Evolutionary conservation across 495 filamentous ascomycete genomes (phyloP).

Genomic region (Chaetomium fimeti): DNA sequence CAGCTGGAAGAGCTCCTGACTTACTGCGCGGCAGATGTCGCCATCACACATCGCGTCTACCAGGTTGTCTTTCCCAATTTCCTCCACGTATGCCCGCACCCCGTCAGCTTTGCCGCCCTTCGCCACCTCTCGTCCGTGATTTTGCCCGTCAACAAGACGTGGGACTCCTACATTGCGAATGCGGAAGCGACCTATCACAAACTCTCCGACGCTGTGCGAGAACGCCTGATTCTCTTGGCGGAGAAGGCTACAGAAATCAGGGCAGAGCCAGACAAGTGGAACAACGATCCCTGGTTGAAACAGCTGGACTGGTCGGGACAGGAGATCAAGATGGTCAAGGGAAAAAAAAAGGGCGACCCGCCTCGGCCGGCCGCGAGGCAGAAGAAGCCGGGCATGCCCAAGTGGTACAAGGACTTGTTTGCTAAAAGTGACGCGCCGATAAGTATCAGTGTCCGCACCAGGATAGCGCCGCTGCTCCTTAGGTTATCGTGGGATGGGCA

Average conservation of each 20-base stretch:
- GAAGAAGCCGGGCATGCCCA: slow-evolving; percentile 90
- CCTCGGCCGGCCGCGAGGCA: slow-evolving; percentile 75
- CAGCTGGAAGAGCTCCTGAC: slow-evolving; percentile 81
- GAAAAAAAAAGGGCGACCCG: slow-evolving; percentile 78
- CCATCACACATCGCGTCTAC: slow-evolving; percentile 88
- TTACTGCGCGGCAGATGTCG: slow-evolving; percentile 95
- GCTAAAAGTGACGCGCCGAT: slow-evolving; percentile 60
- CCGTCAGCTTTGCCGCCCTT: slow-evolving; percentile 92
- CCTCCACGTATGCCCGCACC: slow-evolving; percentile 85
- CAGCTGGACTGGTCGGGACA: slow-evolving; percentile 97
- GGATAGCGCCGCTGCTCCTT: slow-evolving; percentile 83
- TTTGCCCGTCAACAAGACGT: slow-evolving; percentile 81
- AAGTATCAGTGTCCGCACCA: slow-evolving; percentile 78
- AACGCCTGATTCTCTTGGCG: slow-evolving; percentile 68
- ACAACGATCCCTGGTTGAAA: slow-evolving; percentile 79
- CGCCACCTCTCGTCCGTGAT: slow-evolving; percentile 90
- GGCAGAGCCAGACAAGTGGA: slow-evolving; percentile 61
- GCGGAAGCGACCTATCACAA: slow-evolving; percentile 82
- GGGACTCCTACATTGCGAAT: slow-evolving; percentile 76
- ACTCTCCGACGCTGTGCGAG: slow-evolving; percentile 70
- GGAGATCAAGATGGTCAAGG: slow-evolving; percentile 85
- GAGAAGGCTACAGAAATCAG: slow-evolving; percentile 74
- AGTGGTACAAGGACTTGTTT: slow-evolving; percentile 95
- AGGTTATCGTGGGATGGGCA: slow-evolving; percentile 84
- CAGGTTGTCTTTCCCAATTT: slow-evolving; percentile 88